Base-by-base conservation (phyloP, 192 early-diverging fungal species). In the Backusella psychrophila region DNA sequence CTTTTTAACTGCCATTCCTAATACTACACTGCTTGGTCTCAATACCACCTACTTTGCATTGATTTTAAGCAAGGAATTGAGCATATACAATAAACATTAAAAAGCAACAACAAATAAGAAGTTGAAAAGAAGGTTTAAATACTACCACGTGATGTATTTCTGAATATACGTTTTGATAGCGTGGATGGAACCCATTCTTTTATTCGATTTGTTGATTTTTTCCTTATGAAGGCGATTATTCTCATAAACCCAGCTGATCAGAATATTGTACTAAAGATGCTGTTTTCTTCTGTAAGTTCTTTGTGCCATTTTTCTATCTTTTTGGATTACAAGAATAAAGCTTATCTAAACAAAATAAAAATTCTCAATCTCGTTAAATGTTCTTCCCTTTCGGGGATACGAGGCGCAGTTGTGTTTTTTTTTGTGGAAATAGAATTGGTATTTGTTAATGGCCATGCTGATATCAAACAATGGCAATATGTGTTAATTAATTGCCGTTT, bases 361-460 rank as follows among this genome's bases (percentile, higher is more conserved):
- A 77, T 31, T 19, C 53, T 66, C 36, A 75, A 74, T 17, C 46
- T 74, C 39, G 9, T 17, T 33, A 33, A 33, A 33, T 33, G 33
- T 33, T 33, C 33, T 33, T 88, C 92, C 17, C 93, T 93, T 78
- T 88, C 90, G 31, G 86, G 85, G 38, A 80, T 89, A 34, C 87
- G 90, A 77, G 94, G 94, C 14, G 94, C 89, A 23, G 85, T 92
- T 17, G 88, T 86, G 8, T 39, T 89, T 29, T 89, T 29, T 29
- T 94, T 68, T 86, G 91, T 23, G 86, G 84, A 71, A 90, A 90
- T 72, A 77, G 85, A 52, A 87, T 84, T 74, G 90, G 86, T 89
- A 87, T 33, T 86, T 94, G 75, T 42, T 82, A 52, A 86, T 3
- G 11, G 91, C 6, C 84, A 93, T 23, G 84, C 93, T 34, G 91